Base-by-base conservation (phyloP, 2,329 filamentous ascomycete genomes). In the Erysiphe pulchra region DNA sequence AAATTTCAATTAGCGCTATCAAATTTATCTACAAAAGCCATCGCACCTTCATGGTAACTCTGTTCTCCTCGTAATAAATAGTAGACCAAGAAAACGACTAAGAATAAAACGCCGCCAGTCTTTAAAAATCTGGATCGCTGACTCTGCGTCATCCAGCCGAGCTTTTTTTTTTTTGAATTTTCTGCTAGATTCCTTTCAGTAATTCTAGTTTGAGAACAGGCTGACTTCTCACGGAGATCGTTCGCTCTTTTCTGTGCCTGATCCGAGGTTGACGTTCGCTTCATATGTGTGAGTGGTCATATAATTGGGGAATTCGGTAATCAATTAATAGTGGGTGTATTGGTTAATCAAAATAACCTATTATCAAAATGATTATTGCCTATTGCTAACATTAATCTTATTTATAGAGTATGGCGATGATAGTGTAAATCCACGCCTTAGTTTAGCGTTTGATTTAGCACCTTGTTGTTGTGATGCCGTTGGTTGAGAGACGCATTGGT, bases 171-270 rank as follows among this genome's bases (percentile, higher is more conserved):
- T 60, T 66, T 63, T 58, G 74, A 60, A 48, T 68, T 60, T 55
- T 63, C 63, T 55, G 60, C 57, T 51, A 52, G 51, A 48, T 53
- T 51, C 37, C 50, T 36, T 45, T 53, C 65, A 61, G 57, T 62
- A 63, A 52, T 64, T 61, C 54, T 63, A 53, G 54, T 63, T 62
- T 48, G 53, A 63, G 77, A 77, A 55, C 74, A 70, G 56, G 65
- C 70, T 55, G 69, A 67, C 57, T 78, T 78, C 61, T 78, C 74
- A 71, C 72, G 62, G 50, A 71, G 72, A 57, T 78, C 74, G 68
- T 66, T 63, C 55, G 63, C 65, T 57, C 64, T 61, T 57, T 73
- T 69, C 62, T 72, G 71, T 34, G 70, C 75, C 59, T 73, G 71
- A 60, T 75, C 60, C 57, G 73, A 75, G 49, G 75, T 70, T 51